Conservation (phyloP, 2,329 filamentous ascomycete species). For the Ambrosiella beaveri region DNA sequence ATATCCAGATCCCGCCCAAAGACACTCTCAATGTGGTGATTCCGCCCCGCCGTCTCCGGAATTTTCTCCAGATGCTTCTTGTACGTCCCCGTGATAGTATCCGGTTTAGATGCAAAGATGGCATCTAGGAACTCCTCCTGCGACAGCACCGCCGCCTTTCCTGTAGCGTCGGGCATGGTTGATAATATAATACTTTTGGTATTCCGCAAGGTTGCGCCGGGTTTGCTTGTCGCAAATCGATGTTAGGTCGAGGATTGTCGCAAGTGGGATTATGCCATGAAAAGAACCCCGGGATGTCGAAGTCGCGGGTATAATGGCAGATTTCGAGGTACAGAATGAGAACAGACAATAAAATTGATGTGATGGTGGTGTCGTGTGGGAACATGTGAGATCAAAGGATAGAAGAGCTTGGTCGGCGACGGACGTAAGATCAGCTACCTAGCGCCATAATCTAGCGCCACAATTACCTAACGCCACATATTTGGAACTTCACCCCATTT, state of each 20-base stretch:
- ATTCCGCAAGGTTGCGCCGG: not conserved
- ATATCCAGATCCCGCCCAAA: not conserved
- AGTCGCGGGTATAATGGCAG: not conserved
- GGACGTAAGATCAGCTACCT: too few relatives aligned
- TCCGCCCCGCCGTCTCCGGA: not conserved
- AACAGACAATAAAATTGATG: not conserved
- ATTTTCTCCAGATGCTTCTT: not conserved
- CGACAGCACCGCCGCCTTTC: not conserved
- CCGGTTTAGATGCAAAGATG: not conserved
- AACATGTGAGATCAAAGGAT: not conserved
- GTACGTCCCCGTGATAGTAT: not conserved
- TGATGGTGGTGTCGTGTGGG: not conserved
- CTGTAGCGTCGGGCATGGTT: not conserved
- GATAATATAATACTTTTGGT: too few relatives aligned
- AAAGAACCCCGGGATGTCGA: not conserved
- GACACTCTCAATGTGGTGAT: not conserved
- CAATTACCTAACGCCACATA: not conserved
- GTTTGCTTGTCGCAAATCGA: not conserved
- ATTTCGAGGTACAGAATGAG: not conserved
- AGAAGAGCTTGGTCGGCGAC: not conserved
- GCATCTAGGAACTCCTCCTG: not conserved
- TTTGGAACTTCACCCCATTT: not conserved
- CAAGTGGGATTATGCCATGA: not conserved
- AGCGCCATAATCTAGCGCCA: not conserved
- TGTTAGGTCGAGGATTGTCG: not conserved